Evolutionary conservation across 371 early-diverging fungal species (phyloP), one percentile per base, ranked within the genome.

Genomic region (Mucor lusitanicus): DNA sequence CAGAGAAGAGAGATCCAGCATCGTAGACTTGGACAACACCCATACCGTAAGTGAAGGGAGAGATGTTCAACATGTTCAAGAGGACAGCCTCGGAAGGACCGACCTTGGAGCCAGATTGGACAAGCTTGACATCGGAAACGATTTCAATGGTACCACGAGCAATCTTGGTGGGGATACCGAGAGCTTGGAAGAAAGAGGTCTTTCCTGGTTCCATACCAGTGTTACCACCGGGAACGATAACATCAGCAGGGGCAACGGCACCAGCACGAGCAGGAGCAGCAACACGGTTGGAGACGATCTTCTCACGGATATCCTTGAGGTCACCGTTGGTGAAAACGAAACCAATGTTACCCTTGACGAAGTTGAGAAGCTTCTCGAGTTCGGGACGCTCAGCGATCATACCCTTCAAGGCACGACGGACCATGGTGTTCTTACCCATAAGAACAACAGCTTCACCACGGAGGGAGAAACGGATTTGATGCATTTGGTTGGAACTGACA

Each of bases 401-500:
- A 72, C 88, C 88, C 80, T 93, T 90, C 72, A 99, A 88, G 64
- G 95, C 99, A 83, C 95, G 92, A 78, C 97, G 97, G 63, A 99
- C 97, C 94, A 98, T 97, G 83, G 99, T 99, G 97, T 99, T 99
- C 94, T 99, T 99, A 78, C 99, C 99, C 97, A 99, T 98, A 50
- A 99, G 91, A 63, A 99, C 91, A 78, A 90, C 94, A 73, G 92
- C 97, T 62, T 94, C 85, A 60, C 93, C 94, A 83, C 99, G 94
- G 80, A 99, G 91, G 65, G 90, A 83, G 76, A 90, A 85, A 90
- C 99, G 98, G 85, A 98, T 95, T 78, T 95, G 91, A 92, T 99
- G 99, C 96, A 99, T 97, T 90, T 99, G 99, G 92, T 97, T 99
- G 81, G 99, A 99, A 72, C 97, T 94, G 84, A 99, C 99, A 91